Evolutionary conservation across 2,329 filamentous ascomycete genomes (phyloP), one percentile per base, ranked within the genome.

Genomic region (Colletotrichum australisinense): DNA sequence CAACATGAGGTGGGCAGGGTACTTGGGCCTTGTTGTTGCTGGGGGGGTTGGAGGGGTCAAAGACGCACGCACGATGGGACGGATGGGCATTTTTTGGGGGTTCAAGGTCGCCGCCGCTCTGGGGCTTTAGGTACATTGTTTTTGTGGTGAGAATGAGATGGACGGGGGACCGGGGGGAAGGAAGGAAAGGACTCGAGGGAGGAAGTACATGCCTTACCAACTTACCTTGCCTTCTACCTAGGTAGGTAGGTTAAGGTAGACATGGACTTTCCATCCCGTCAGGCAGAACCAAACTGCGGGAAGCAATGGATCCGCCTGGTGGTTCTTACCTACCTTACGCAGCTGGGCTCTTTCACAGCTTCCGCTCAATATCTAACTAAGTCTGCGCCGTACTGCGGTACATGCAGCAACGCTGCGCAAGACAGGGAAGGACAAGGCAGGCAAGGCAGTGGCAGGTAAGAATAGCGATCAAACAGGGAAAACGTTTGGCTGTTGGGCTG

Each of bases 401-500:
- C 19, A 49, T 49, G 42, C 42, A 65, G 22, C 46, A 32, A 46
- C 32, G 24, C 52, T 16, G 24, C 28, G 62, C 46, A 56, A 30
- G 49, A 69, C 65, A 55, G 53, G 35, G 32, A 46, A 57, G 69
- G 49, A 26, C 16, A 28, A 30, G 35, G 30, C 58, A 26, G 22
- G 24, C 42, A 63, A 59, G 63, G 63, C 63, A 66, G 69, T 64
- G 69, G 67, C 59, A 73, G 55, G 70, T 53, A 70, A 73, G 60
- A 73, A 64, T 64, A 63, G 63, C 38, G 58, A 59, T 65, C 56
- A 73, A 65, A 66, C 59, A 70, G 60, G 71, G 63, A 65, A 64
- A 64, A 65, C 56, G 74, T 75, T 71, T 72, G 71, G 67, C 60
- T 74, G 26, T 46, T 65, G 63, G 64, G 67, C 59, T 75, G 74